Evolutionary conservation across 1,139 yeast species (phyloP).

Genomic region (Taphrina pruni): DNA sequence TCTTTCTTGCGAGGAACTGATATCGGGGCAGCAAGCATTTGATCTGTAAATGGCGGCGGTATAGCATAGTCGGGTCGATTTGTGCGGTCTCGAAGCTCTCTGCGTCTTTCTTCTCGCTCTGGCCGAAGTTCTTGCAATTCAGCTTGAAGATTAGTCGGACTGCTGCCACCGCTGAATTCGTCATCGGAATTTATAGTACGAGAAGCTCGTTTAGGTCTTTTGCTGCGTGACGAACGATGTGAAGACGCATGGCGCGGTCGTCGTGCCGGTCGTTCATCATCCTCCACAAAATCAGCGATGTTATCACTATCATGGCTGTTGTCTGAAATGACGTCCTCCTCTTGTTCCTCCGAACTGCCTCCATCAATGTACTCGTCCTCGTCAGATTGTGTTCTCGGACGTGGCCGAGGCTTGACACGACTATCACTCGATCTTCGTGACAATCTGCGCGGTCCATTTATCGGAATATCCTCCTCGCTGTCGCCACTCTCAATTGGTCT

Average conservation of each 20-base stretch:
- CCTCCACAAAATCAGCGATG: conserved; percentile 19
- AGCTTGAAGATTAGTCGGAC: conserved; percentile 17
- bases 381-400: conserved; percentile 2
- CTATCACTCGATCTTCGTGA: not conserved
- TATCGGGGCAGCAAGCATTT: conserved; percentile 10
- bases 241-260: not conserved
- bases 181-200: conserved; percentile 10
- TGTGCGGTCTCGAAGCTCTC: conserved; percentile 37
- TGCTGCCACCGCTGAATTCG: conserved; percentile 1
- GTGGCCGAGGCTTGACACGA: not conserved
- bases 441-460: not conserved
- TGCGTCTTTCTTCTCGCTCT: conserved; percentile 11
- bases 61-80: conserved; percentile 42
- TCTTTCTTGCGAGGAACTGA: conserved; percentile 10
- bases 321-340: conserved; percentile 1
- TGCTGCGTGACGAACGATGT: not conserved
- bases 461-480: not conserved
- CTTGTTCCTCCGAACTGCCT: conserved; percentile 2
- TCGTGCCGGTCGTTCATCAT: conserved; percentile 8
- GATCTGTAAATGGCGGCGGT: conserved; percentile 41
- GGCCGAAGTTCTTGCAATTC: conserved; percentile 23
- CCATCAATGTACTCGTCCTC: conserved; percentile 22
- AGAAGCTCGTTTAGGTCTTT: not conserved
- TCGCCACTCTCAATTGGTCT: not conserved
- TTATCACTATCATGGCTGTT: not conserved